phyloP scores from a whole-genome alignment of 2,329 filamentous ascomycete genomes.

The Phoma sp. region DNA sequence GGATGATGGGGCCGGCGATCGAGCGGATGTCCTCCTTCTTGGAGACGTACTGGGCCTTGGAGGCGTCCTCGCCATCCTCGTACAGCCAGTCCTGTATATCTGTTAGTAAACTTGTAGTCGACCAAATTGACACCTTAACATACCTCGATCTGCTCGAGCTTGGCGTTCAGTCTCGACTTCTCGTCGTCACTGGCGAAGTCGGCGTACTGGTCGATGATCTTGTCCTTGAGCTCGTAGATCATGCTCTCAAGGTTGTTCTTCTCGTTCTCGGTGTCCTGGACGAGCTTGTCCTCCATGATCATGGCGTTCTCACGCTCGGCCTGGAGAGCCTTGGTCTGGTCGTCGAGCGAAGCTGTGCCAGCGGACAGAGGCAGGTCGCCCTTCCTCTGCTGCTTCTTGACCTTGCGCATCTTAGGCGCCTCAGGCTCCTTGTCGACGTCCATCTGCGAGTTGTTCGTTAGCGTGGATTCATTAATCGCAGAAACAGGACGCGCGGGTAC shows the following conservation, averaged over 20 bases:
- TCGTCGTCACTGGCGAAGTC: slow-evolving; percentile 91
- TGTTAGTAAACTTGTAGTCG: slow-evolving; percentile 16
- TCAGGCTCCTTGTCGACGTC: slow-evolving; percentile 49
- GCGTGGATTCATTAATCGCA: slow-evolving; percentile 27
- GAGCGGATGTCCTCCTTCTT: slow-evolving; percentile 96
- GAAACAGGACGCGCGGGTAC: slow-evolving; percentile 38
- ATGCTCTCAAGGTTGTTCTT: slow-evolving; percentile 99
- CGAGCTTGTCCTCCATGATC: slow-evolving; percentile 98
- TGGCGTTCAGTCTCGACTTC: slow-evolving; percentile 83
- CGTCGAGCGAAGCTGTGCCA: slow-evolving; percentile 80
- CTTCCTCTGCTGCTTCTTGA: slow-evolving; percentile 99
- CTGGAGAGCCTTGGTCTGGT: slow-evolving; percentile 67
- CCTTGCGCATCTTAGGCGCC: slow-evolving; percentile 85
- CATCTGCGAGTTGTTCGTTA: slow-evolving; percentile 45
- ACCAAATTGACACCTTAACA: slow-evolving; percentile 42
- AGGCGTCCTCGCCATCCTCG: slow-evolving; percentile 92
- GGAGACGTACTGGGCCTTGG: slow-evolving; percentile 89
- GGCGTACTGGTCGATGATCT: slow-evolving; percentile 89
- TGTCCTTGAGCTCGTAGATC: slow-evolving; percentile 96
- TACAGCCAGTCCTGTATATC: slow-evolving; percentile 88
- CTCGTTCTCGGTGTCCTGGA: slow-evolving; percentile 97
- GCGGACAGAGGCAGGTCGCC: slow-evolving; percentile 88
- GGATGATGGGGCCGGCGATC: slow-evolving; percentile 86
- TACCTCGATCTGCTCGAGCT: slow-evolving; percentile 87
- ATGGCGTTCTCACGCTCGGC: slow-evolving; percentile 86